Evolutionary conservation across 768 basidiomycete genomes (phyloP), one percentile per base, ranked within the genome.

Genomic region (Hebeloma cylindrosporum): DNA sequence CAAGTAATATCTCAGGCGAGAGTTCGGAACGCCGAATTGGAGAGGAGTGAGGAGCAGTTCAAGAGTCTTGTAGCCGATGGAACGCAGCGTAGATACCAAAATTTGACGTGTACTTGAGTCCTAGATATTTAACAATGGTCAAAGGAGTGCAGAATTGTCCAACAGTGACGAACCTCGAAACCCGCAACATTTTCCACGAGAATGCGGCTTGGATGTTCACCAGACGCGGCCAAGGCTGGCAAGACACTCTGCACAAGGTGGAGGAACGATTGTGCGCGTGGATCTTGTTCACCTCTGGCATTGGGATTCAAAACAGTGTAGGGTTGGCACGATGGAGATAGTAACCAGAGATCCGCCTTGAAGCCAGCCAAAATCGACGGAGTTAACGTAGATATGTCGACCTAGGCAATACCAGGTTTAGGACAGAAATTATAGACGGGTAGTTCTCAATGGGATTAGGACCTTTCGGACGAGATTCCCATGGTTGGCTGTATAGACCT

Each of bases 301-400:
- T 73, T 68, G 3, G 85, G 81, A 56, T 88, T 89, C 40, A 92
- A 67, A 2, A 88, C 77, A 0, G 89, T 90, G 56, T 90, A 91
- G 0, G 89, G 89, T 57, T 91, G 88, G 60, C 88, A 92, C 5
- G 88, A 80, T 4, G 88, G 89, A 0, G 88, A 90, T 33, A 89
- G 62, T 13, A 91, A 74, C 88, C 89, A 91, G 4, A 88, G 60
- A 49, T 82, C 63, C 13, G 85, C 83, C 40, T 75, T 48, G 18
- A 77, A 64, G 14, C 53, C 44, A 9, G 72, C 66, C 5, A 91
- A 63, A 11, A 68, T 62, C 2, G 63, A 34, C 1, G 81, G 73
- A 4, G 73, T 69, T 17, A 92, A 68, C 0, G 68, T 71, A 10
- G 73, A 71, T 31, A 91, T 88, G 58, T 90, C 85, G 41, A 70